These are phyloP conservation scores for Termitomyces sp. DNA, from an alignment of 768 basidiomycete species.

Conservation along the genomic window DNA sequence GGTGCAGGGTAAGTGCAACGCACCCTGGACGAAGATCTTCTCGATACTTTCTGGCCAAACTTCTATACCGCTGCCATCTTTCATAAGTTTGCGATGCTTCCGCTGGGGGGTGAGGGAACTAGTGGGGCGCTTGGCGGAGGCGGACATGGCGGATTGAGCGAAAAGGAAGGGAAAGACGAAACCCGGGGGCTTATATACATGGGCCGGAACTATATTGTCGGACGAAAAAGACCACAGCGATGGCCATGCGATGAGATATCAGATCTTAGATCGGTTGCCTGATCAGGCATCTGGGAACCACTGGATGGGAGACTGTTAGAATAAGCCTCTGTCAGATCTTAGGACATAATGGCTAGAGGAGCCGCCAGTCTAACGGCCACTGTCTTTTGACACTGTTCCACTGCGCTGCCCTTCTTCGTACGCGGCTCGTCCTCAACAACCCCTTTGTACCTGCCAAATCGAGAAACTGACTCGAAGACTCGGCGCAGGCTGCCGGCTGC, in stretches of 20 bases:
- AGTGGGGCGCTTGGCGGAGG: slow-evolving; percentile 19
- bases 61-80: slow-evolving; percentile 69
- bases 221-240: slow-evolving; percentile 19
- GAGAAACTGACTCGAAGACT: neutral
- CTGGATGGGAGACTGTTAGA: slow-evolving; percentile 33
- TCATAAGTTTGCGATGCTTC: slow-evolving; percentile 81
- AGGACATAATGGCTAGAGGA: neutral
- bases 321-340: slow-evolving; percentile 18
- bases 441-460: slow-evolving; percentile 29
- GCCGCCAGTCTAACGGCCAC: neutral
- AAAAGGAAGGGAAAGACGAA: slow-evolving; percentile 14
- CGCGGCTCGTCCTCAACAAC: neutral
- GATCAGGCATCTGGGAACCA: slow-evolving; percentile 43
- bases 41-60: slow-evolving; percentile 83
- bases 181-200: slow-evolving; percentile 28
- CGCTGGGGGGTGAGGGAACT: slow-evolving; percentile 64
- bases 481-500: slow-evolving; percentile 9
- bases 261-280: slow-evolving; percentile 46
- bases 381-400: neutral
- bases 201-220: slow-evolving; percentile 21
- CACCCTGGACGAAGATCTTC: slow-evolving; percentile 72
- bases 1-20: slow-evolving; percentile 5
- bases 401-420: neutral
- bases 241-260: slow-evolving; percentile 13
- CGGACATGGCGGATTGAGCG: slow-evolving; percentile 11